These are phyloP conservation scores for Xylaria digitata DNA, from an alignment of 2,329 filamentous ascomycete genomes.

Conservation along the genomic window DNA sequence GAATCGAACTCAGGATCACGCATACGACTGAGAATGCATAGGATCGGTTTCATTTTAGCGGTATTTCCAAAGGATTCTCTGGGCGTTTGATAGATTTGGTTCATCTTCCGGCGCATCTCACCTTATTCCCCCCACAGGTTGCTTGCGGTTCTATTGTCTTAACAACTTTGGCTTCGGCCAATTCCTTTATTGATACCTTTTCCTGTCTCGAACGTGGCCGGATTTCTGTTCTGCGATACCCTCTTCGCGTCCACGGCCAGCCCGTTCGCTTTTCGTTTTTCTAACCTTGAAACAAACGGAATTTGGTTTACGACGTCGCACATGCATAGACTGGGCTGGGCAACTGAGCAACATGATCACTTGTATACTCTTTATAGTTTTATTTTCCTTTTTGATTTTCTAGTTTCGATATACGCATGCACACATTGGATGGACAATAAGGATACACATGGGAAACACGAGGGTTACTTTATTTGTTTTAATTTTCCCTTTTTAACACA, in stretches of 20 bases:
- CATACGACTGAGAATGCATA: conserved; percentile 5
- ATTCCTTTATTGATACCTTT: conserved; percentile 2
- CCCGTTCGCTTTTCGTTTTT: conserved; percentile 9
- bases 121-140: conserved; percentile 18
- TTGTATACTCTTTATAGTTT: conserved; percentile 22
- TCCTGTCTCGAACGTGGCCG: not conserved
- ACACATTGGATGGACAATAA: conserved; percentile 10
- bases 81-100: conserved; percentile 36
- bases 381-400: conserved; percentile 1
- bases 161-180: conserved; percentile 10
- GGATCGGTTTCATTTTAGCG: conserved; percentile 28
- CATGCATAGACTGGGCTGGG: conserved; percentile 36
- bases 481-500: conserved; percentile 4
- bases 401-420: conserved; percentile 17
- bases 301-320: conserved; percentile 32
- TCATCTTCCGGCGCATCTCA: conserved; percentile 33
- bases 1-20: not conserved
- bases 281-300: conserved; percentile 19
- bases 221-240: conserved; percentile 33
- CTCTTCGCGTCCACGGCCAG: conserved; percentile 14
- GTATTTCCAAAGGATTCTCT: conserved; percentile 16
- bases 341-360: conserved; percentile 32
- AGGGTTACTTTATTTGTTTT: conserved; percentile 6
- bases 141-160: conserved; percentile 22
- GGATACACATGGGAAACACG: conserved; percentile 20